Evolutionary conservation across 2,329 filamentous ascomycete genomes (phyloP).

Genomic region (Fusarium agapanthi): DNA sequence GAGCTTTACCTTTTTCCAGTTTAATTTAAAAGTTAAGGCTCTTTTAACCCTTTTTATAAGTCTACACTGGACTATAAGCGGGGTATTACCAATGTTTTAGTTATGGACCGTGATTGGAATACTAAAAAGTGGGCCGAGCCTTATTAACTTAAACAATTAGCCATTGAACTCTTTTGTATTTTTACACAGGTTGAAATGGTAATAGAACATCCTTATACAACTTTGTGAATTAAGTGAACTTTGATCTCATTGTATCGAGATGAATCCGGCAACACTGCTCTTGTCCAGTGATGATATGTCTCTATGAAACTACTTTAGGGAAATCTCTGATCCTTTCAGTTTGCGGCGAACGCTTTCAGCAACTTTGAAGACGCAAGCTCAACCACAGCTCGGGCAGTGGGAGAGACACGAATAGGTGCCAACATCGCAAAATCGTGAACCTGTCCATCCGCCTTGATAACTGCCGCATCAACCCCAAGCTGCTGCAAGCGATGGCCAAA

Average conservation of each 20-base stretch:
- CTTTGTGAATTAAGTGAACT: rapidly evolving
- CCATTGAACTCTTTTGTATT: too few species aligned
- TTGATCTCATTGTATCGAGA: too few species aligned
- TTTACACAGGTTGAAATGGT: neutral
- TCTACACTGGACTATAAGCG: neutral
- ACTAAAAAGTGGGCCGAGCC: neutral
- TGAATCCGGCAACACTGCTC: rapidly evolving
- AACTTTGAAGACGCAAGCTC: constrained; percentile 14
- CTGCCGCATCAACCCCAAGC: neutral
- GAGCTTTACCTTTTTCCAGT: too few species aligned
- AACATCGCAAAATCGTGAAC: constrained; percentile 22
- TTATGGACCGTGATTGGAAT: neutral
- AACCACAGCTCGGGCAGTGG: constrained; percentile 16
- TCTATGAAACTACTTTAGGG: rapidly evolving
- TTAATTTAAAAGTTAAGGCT: too few species aligned
- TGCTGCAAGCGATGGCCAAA: constrained; percentile 18
- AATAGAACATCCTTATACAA: rapidly evolving
- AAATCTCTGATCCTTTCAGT: neutral
- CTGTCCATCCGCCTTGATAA: constrained; percentile 19
- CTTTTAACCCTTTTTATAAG: too few species aligned
- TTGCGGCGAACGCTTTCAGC: neutral
- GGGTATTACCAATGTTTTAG: neutral
- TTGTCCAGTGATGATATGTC: rapidly evolving
- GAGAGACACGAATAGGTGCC: neutral
- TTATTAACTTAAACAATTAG: too few species aligned